Base-by-base conservation (phyloP, 495 filamentous ascomycete species). In the Neurospora sp. region DNA sequence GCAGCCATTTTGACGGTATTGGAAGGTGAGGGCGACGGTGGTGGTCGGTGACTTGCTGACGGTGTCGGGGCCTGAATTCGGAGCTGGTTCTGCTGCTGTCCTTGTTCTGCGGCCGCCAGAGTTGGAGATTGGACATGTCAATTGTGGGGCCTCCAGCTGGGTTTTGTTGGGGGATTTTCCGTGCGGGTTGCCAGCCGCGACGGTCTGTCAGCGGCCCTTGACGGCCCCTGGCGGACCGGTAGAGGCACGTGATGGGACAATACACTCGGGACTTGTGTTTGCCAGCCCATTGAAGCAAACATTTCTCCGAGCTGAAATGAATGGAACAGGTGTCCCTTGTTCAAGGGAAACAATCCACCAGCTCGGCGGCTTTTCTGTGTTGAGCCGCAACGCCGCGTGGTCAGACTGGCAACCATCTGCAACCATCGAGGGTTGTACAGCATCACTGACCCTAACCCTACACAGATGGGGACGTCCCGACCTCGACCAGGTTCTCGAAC, bases 1-100 rank as follows among this genome's bases (percentile, higher is more conserved):
- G 94, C 92, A 72, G 94, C 94, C 94, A 97, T 97, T 20, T 22
- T 71, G 74, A 68, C 27, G 53, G 53, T 65, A 65, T 65, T 8
- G 12, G 22, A 31, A 61, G 53, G 53, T 61, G 53, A 65, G 53
- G 27, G 1, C 3, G 53, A 37, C 14, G 53, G 27, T 61, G 53
- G 12, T 61, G 53, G 22, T 31, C 48, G 48, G 48, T 61, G 48
- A 61, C 27, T 61, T 61, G 53, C 22, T 65, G 53, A 65, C 53
- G 53, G 53, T 65, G 53, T 65, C 53, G 48, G 20, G 45, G 48
- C 48, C 53, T 65, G 53, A 65, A 65, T 65, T 65, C 53, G 53
- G 53, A 65, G 53, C 53, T 35, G 53, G 12, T 16, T 65, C 14
- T 65, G 53, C 53, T 27, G 45, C 53, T 17, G 12, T 61, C 22